Percentiles rank a stretch among this genome's conserved stretches.
Evolutionary conservation across 495 filamentous ascomycete genomes (phyloP).

Genomic region (Talaromyces borbonicus): DNA sequence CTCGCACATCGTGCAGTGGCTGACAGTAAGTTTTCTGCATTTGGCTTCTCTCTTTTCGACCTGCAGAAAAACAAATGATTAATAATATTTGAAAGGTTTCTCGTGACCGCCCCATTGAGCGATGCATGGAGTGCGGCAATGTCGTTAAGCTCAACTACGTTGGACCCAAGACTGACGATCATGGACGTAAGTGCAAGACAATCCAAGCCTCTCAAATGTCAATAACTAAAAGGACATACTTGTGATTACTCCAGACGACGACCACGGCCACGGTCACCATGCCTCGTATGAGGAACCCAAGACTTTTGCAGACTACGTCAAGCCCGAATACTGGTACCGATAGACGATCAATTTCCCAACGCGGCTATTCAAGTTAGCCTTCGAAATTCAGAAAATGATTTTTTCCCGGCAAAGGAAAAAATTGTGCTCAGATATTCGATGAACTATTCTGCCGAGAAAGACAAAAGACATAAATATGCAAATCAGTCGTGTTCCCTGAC

Average conservation of each 20-base stretch:
- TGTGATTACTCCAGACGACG: slow-evolving; percentile 28
- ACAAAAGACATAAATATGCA: neutral
- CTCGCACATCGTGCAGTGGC: slow-evolving; percentile 83
- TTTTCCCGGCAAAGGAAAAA: too few species aligned
- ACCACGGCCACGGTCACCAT: slow-evolving; percentile 40
- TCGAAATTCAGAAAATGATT: neutral
- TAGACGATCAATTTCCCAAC: slow-evolving; percentile 26
- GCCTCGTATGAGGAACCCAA: slow-evolving; percentile 68
- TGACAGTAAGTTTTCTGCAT: slow-evolving; percentile 53
- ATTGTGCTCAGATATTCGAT: too few species aligned
- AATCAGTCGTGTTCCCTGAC: too few species aligned
- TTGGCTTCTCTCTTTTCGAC: neutral
- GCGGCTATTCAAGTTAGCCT: neutral
- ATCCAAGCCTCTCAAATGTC: neutral
- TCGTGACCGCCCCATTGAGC: slow-evolving; percentile 81
- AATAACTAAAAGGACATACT: neutral
- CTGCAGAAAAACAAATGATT: slow-evolving; percentile 4
- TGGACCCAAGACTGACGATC: slow-evolving; percentile 62
- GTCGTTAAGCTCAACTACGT: slow-evolving; percentile 96
- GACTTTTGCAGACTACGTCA: slow-evolving; percentile 88
- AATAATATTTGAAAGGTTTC: slow-evolving; percentile 47
- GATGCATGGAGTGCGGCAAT: slow-evolving; percentile 91
- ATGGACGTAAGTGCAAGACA: slow-evolving; percentile 34
- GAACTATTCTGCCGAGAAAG: too few species aligned
- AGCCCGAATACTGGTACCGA: slow-evolving; percentile 79